These are phyloP conservation scores for Boletales sp. DNA, from an alignment of 768 basidiomycete genomes.

Conservation along the genomic window DNA sequence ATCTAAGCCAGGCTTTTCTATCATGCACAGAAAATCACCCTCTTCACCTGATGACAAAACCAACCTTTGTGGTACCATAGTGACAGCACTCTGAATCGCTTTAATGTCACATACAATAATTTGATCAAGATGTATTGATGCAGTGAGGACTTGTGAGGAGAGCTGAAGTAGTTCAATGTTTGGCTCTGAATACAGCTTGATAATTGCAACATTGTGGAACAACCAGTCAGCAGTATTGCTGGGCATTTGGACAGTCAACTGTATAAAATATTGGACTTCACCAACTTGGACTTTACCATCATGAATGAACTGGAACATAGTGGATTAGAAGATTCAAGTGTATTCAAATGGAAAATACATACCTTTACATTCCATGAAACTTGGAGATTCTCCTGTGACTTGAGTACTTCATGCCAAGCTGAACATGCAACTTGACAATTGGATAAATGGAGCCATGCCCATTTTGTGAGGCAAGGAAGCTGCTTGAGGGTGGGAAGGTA, in stretches of 20 bases:
- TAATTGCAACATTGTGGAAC: constrained; percentile 9
- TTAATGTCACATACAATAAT: constrained; percentile 11
- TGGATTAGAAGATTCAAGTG: not conserved
- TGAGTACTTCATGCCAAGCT: constrained; percentile 2
- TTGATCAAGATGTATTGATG: constrained; percentile 15
- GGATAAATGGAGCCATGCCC: constrained; percentile 17
- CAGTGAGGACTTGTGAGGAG: constrained; percentile 20
- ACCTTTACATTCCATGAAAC: constrained; percentile 18
- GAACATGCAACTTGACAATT: constrained; percentile 22
- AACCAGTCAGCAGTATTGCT: not conserved
- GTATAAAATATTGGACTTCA: constrained; percentile 20
- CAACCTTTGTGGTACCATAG: constrained; percentile 18
- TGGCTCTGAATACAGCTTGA: constrained; percentile 19
- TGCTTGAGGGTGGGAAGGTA: not conserved
- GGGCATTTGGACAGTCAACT: not conserved
- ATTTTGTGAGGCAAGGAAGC: not conserved
- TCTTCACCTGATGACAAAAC: constrained; percentile 4
- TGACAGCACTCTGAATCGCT: constrained; percentile 20
- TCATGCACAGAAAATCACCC: constrained; percentile 18
- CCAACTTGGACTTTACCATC: constrained; percentile 1
- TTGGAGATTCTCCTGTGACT: not conserved
- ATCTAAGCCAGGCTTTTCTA: constrained; percentile 28
- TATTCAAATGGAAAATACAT: not conserved
- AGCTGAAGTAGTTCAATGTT: constrained; percentile 9
- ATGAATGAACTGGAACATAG: not conserved